Base-by-base conservation (phyloP, 2,329 filamentous ascomycete genomes). In the Cercospora sp. region DNA sequence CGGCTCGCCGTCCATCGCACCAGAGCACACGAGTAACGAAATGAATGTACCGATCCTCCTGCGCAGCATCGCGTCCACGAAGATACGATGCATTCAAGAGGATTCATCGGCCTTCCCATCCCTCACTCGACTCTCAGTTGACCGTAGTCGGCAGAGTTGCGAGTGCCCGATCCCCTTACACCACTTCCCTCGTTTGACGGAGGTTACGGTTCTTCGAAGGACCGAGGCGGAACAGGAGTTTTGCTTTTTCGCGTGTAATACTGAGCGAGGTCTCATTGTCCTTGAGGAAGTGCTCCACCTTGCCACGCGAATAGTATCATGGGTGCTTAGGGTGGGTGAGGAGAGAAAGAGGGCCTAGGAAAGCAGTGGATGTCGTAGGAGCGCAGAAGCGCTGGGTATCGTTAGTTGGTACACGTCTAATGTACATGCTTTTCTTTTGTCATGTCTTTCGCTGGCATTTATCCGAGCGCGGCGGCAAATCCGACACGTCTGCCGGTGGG, bases 261-360 rank as follows among this genome's bases (percentile, higher is more conserved):
- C 83, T 84, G 83, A 85, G 82, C 82, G 13, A 81, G 75, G 79
- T 82, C 82, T 83, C 83, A 83, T 82, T 79, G 77, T 74, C 78
- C 81, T 83, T 79, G 81, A 83, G 82, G 73, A 81, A 80, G 79
- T 81, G 82, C 83, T 84, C 83, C 82, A 85, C 83, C 82, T 83
- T 79, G 76, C 77, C 79, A 79, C 81, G 82, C 82, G 82, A 80
- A 76, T 13, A 34, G 37, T 40, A 2, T 18, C 32, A 66, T 24
- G 24, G 16, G 1, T 55, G 12, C 26, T 7, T 32, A 45, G 6
- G 4, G 5, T 32, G 58, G 6, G 4, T 10, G 40, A 10, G 40
- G 34, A 37, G 21, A 18, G 21, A 16, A 37, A 53, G 60, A 28
- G 34, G 12, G 21, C 13, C n/a, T 16, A n/a, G 7, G 28, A 61